These are phyloP conservation scores for Coleophoma eucalyptorum DNA, from an alignment of 2,329 filamentous ascomycete species.

Conservation along the genomic window DNA sequence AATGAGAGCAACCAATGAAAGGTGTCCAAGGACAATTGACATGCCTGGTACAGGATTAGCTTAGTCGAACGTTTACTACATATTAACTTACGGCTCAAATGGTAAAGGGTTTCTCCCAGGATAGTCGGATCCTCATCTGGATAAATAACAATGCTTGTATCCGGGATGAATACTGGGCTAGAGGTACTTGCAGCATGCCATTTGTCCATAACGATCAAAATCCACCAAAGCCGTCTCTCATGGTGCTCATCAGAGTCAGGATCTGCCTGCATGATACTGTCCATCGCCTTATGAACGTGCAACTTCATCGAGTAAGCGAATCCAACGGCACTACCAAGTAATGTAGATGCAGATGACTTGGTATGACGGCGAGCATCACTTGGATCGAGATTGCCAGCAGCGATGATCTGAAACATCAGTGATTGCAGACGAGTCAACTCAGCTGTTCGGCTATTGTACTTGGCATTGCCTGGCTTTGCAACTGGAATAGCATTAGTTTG, in stretches of 20 bases:
- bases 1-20: conserved; percentile 40
- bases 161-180: conserved; percentile 58
- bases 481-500: background rate
- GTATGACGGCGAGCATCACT: conserved; percentile 37
- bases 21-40: conserved; percentile 55
- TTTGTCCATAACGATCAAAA: conserved; percentile 65
- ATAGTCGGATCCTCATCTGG: conserved; percentile 54
- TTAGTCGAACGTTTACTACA: background rate
- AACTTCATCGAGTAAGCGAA: conserved; percentile 63
- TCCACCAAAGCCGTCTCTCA: conserved; percentile 66
- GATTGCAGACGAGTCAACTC: conserved; percentile 60
- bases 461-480: background rate
- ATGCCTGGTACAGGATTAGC: conserved; percentile 36
- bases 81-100: conserved; percentile 56
- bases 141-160: conserved; percentile 53
- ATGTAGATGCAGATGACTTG: conserved; percentile 41
- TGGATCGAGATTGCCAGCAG: conserved; percentile 52
- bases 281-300: conserved; percentile 40
- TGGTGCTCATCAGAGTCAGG: conserved; percentile 59
- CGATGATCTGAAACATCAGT: conserved; percentile 61
- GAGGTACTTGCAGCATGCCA: conserved; percentile 70
- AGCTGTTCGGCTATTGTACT: conserved; percentile 14
- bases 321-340: conserved; percentile 63
- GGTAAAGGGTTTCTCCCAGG: conserved; percentile 60
- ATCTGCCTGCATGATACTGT: conserved; percentile 40